A percentile compares a stretch with the other conserved stretches of the same genome.
These are phyloP conservation scores for Blumeriella jaapii DNA, from an alignment of 2,329 filamentous ascomycete genomes.

Conservation along the genomic window DNA sequence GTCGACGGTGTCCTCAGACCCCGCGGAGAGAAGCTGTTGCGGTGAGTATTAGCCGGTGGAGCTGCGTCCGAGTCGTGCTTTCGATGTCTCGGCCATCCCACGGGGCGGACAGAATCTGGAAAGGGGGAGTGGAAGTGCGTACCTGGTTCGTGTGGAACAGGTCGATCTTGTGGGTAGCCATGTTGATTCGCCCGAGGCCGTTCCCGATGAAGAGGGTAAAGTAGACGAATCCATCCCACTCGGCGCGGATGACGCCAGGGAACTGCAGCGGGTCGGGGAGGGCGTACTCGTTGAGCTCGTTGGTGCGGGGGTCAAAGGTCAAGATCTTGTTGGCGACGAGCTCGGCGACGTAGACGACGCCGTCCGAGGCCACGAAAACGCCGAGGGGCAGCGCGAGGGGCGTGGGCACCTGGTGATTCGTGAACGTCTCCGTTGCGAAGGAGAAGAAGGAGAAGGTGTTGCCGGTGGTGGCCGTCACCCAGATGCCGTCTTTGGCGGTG, in stretches of 20 bases:
- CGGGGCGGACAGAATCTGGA: too few relatives aligned
- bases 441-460: background rate
- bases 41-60: too few relatives aligned
- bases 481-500: background rate
- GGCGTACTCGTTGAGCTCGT: background rate
- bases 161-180: background rate
- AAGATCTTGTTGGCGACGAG: slow-evolving; percentile 1
- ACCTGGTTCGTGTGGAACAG: slow-evolving; percentile 1
- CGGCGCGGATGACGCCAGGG: slow-evolving; percentile 1
- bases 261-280: background rate
- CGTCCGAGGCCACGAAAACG: background rate
- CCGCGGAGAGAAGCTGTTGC: background rate
- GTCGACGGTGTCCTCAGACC: background rate
- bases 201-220: background rate
- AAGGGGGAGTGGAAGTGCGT: too few relatives aligned
- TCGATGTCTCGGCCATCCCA: too few relatives aligned
- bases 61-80: too few relatives aligned
- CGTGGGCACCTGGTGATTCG: background rate
- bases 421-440: background rate
- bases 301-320: background rate
- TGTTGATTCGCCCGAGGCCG: background rate
- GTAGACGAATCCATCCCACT: background rate
- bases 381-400: background rate
- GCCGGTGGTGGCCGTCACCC: background rate
- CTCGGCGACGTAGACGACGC: background rate